Evolutionary conservation across 106 monocot species (phyloP), one percentile per base, ranked within the genome.

Genomic region (Dendrobium officinale): DNA sequence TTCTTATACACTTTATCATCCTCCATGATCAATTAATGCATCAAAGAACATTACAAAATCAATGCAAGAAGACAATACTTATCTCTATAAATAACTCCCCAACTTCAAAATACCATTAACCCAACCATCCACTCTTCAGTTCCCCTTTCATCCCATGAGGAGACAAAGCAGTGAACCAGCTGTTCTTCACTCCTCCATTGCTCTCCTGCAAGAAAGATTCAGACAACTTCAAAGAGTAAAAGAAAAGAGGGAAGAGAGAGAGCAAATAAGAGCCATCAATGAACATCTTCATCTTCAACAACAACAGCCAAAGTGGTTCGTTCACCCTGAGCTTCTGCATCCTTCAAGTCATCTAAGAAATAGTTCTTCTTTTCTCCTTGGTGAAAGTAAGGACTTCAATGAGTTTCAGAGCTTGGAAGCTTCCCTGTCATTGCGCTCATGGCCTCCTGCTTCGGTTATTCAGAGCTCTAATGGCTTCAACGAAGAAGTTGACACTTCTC

Each of bases 141-240:
- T 7, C n/a, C 64, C 64, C 5, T 64, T 9, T 9, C 45, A 26
- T 45, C 49, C 27, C 1, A 83, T 83, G 83, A 41, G 78, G n/a
- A 79, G 55, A 15, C 72, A 79, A 15, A 55, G 68, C 56, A 73
- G 41, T 42, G 41, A 55, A 20, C 8, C 31, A 0, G 73, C 54
- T 5, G 27, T 56, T 33, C 11, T 73, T 67, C 82, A 75, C 79
- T 93, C 92, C 47, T 93, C 93, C 75, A 90, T 93, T 82, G 86
- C 86, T 19, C 84, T 93, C 55, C 79, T 93, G 8, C 92, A 90
- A 67, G 92, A 92, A 82, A 87, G 92, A 19, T 92, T 92, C 83
- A 87, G 89, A 74, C 81, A 90, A 64, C 82, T 91, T 6, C 80
- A 91, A 80, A 91, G 83, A 77, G 77, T 85, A 9, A 91, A 83